These are phyloP conservation scores for Leccinum incarnatum DNA, from an alignment of 768 basidiomycete species.

Conservation along the genomic window DNA sequence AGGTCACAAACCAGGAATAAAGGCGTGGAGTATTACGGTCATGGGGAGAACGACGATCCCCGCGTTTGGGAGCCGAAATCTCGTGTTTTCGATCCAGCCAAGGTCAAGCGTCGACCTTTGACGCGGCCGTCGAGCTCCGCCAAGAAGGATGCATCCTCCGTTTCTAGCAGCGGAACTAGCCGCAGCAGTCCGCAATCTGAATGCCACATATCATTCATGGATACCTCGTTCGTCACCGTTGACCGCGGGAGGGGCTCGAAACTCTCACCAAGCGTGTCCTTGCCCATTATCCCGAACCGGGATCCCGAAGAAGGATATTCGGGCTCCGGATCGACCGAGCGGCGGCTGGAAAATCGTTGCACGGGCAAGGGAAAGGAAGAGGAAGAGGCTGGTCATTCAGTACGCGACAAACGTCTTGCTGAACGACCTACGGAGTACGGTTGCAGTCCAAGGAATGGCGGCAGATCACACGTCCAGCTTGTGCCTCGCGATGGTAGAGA, in stretches of 20 bases:
- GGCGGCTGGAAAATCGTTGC: not conserved
- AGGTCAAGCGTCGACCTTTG: conserved; percentile 22
- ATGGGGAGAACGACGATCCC: conserved; percentile 16
- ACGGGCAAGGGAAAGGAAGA: conserved; percentile 4
- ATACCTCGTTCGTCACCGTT: conserved; percentile 19
- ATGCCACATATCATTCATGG: not conserved
- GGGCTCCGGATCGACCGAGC: not conserved
- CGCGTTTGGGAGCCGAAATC: conserved; percentile 28
- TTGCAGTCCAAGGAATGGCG: conserved; percentile 3
- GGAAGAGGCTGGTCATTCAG: not conserved
- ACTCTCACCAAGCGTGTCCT: conserved; percentile 20
- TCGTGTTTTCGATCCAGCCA: conserved; percentile 26
- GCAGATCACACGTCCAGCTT: conserved; percentile 24
- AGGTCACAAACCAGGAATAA: conserved; percentile 2
- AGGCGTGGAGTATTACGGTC: conserved; percentile 23
- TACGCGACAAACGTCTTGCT: not conserved
- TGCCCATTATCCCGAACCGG: conserved; percentile 14
- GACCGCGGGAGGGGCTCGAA: conserved; percentile 20
- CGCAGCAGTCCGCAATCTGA: not conserved
- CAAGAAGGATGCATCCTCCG: conserved; percentile 4
- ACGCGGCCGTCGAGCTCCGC: conserved; percentile 25
- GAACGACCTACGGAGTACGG: not conserved
- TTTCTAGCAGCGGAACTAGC: not conserved
- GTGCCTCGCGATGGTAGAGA: conserved; percentile 14
- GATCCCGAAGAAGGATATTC: not conserved